phyloP scores from a whole-genome alignment of 257 asterid genomes.

The Solanum chilense region DNA sequence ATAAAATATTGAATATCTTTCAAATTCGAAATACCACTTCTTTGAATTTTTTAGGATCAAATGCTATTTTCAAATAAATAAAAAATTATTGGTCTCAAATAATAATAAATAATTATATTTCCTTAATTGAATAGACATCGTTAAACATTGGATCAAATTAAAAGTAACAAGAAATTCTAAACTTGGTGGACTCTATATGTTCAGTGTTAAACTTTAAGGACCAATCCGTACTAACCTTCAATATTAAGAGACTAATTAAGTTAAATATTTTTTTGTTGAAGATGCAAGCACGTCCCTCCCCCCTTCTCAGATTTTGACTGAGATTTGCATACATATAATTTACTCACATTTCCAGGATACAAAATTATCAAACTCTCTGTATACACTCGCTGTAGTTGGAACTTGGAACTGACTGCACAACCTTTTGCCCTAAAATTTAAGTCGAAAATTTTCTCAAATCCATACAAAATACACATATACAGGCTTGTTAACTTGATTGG shows the following conservation, averaged over 20 bases:
- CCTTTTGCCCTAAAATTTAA: constrained; percentile 20
- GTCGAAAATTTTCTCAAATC: background rate
- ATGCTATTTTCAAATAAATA: background rate
- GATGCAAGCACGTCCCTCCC: constrained; percentile 1
- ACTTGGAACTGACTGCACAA: constrained; percentile 18
- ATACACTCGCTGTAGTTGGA: constrained; percentile 4
- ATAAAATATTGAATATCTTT: background rate
- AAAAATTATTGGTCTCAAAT: background rate
- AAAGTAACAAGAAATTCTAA: background rate
- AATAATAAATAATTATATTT: background rate
- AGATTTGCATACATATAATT: background rate
- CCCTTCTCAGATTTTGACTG: background rate
- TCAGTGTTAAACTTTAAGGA: background rate
- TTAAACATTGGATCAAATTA: background rate
- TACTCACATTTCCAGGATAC: background rate
- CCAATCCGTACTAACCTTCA: background rate
- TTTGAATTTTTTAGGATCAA: background rate
- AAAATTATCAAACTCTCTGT: background rate
- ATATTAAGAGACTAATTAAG: background rate
- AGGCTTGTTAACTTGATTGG: background rate
- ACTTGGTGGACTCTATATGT: background rate
- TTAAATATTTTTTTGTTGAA: background rate
- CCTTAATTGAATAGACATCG: background rate
- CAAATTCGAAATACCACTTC: background rate
- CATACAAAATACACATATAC: background rate